Conservation (phyloP, 139 green algal genomes). For the Coccomyxa sp. region DNA sequence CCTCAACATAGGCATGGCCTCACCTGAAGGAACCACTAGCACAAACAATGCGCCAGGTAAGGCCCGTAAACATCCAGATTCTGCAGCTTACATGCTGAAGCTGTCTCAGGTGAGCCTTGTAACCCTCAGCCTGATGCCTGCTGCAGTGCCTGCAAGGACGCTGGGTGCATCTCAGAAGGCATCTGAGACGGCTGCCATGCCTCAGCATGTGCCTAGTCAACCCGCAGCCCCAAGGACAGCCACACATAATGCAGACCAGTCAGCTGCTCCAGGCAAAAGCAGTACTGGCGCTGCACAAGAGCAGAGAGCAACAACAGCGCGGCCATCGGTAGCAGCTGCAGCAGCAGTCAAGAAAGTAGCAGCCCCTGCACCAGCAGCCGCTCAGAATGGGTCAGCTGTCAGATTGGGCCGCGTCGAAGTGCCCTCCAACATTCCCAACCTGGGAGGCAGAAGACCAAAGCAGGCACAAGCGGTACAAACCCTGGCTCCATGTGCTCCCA, state of each 20-base stretch:
- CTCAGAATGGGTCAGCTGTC: neutral
- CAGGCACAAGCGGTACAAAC: conserved; percentile 1
- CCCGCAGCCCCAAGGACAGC: neutral
- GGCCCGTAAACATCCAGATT: neutral
- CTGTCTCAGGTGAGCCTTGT: neutral
- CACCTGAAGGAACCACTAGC: too few species aligned
- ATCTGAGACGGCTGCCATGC: neutral
- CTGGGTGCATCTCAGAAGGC: neutral
- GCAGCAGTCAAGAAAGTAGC: too few species aligned
- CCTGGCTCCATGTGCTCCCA: too few species aligned
- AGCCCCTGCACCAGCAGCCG: neutral
- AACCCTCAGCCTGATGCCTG: neutral
- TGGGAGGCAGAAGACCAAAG: conserved; percentile 32
- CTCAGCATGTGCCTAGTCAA: neutral
- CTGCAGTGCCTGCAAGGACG: neutral
- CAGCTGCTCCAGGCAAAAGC: neutral
- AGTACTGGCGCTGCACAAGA: too few species aligned
- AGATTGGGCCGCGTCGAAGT: neutral
- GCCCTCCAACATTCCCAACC: conserved; percentile 44
- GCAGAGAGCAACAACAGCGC: neutral
- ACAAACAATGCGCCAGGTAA: neutral
- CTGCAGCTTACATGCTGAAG: neutral
- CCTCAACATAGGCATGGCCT: conserved; percentile 32
- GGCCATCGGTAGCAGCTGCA: neutral
- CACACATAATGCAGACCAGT: neutral